A percentile compares a stretch with the other conserved stretches of the same genome.
phyloP scores from a whole-genome alignment of 805 yeast genomes.

The Metschnikowia gruessii region DNA sequence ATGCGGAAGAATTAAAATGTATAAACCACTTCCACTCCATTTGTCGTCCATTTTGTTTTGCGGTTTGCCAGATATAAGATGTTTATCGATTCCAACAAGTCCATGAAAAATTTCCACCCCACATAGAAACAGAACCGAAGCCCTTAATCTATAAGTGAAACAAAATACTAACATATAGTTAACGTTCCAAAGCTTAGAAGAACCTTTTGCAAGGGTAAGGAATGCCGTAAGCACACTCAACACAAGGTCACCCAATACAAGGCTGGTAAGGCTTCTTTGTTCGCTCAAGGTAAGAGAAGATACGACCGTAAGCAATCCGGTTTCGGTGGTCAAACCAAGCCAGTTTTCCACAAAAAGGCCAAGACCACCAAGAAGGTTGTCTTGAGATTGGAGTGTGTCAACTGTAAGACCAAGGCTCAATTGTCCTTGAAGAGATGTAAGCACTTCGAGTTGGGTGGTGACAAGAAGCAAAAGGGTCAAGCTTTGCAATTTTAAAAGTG shows the following conservation, averaged over 20 bases:
- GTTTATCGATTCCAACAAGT: no score
- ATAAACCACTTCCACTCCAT: no score
- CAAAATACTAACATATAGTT: constrained; percentile 51
- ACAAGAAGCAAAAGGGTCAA: constrained; percentile 99
- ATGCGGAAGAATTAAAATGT: no score
- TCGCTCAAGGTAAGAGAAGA: constrained; percentile 99
- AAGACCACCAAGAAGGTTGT: constrained; percentile 99
- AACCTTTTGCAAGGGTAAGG: constrained; percentile 99
- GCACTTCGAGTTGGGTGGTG: constrained; percentile 99
- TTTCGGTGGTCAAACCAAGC: constrained; percentile 99
- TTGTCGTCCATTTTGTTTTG: no score
- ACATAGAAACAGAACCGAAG: neutral
- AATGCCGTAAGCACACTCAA: constrained; percentile 99
- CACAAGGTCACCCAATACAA: constrained; percentile 99
- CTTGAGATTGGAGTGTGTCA: constrained; percentile 97
- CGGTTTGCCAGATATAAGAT: no score
- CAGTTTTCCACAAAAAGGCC: constrained; percentile 99
- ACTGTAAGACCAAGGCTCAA: constrained; percentile 98
- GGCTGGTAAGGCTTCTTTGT: constrained; percentile 99
- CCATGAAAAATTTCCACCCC: no score
- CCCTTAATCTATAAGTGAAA: neutral
- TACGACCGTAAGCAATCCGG: constrained; percentile 99
- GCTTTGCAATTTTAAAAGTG: constrained; percentile 91
- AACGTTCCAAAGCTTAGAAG: constrained; percentile 99
- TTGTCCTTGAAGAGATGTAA: constrained; percentile 98